Conservation (phyloP, 75 land plant species). For the Larix kaempferi region DNA sequence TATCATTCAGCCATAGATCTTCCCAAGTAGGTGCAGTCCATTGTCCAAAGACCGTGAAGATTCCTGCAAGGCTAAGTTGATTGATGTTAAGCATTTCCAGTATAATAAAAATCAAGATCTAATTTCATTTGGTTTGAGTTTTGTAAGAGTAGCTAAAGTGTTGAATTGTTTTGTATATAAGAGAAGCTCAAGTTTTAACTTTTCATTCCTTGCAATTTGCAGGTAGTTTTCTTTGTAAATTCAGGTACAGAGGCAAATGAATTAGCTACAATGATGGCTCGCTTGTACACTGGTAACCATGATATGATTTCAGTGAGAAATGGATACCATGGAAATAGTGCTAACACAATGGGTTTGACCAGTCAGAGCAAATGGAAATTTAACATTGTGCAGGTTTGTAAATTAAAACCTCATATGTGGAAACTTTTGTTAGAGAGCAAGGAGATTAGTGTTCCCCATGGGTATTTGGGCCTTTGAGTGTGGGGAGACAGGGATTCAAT, state of each 20-base stretch:
- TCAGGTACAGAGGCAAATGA: slow-evolving; percentile 99
- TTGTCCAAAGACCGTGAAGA: too few species aligned
- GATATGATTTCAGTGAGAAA: slow-evolving; percentile 87
- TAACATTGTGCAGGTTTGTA: slow-evolving; percentile 70
- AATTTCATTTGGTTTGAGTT: neutral
- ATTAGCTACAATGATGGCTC: slow-evolving; percentile 89
- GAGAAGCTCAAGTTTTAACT: neutral
- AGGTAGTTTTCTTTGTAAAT: slow-evolving; percentile 95
- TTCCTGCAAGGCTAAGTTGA: neutral
- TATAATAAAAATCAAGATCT: neutral
- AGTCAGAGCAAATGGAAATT: slow-evolving; percentile 85
- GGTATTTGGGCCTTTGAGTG: neutral
- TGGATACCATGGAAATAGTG: slow-evolving; percentile 89
- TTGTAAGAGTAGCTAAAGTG: neutral
- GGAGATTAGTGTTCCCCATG: neutral
- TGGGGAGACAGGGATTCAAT: neutral
- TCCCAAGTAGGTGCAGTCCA: too few species aligned
- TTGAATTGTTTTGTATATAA: neutral
- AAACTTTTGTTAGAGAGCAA: neutral
- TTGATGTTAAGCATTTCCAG: neutral
- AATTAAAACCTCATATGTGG: neutral
- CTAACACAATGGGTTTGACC: slow-evolving; percentile 90
- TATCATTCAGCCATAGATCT: too few species aligned
- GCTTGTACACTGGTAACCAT: slow-evolving; percentile 81
- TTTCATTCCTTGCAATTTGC: neutral